Percentiles rank a stretch among this genome's conserved stretches.
phyloP scores from a whole-genome alignment of 495 filamentous ascomycete genomes.

The Xylaria scruposa region DNA sequence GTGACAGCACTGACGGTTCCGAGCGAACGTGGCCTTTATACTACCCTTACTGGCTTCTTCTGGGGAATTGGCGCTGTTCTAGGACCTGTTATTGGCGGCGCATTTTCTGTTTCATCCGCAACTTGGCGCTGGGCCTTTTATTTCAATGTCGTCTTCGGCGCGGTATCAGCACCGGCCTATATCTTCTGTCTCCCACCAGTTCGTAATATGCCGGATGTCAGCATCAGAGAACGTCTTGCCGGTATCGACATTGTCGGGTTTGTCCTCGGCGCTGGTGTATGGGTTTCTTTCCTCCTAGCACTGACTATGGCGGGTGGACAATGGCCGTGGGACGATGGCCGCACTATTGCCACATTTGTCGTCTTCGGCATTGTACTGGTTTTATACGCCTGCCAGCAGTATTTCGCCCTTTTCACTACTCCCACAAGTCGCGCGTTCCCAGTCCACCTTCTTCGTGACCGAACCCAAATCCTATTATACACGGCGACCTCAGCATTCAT shows the following conservation, averaged over 20 bases:
- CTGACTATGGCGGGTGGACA: conserved; percentile 62
- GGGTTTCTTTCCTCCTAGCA: conserved; percentile 55
- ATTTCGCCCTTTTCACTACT: conserved; percentile 58
- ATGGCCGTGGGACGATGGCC: conserved; percentile 59
- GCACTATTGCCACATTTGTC: conserved; percentile 61
- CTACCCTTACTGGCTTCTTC: conserved; percentile 49
- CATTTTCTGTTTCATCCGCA: conserved; percentile 58
- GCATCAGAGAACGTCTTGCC: conserved; percentile 44
- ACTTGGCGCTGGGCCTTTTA: conserved; percentile 73
- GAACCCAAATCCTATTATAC: conserved; percentile 55
- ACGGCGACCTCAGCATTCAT: conserved; percentile 43
- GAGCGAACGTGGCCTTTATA: conserved; percentile 54
- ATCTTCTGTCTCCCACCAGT: conserved; percentile 60
- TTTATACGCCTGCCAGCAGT: conserved; percentile 58
- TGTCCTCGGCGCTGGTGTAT: conserved; percentile 50
- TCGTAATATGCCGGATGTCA: conserved; percentile 51
- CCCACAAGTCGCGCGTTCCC: conserved; percentile 59
- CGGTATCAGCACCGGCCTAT: conserved; percentile 60
- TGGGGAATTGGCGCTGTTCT: conserved; percentile 63
- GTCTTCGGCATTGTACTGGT: conserved; percentile 59
- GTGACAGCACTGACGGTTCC: conserved; percentile 51
- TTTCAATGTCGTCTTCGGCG: conserved; percentile 69
- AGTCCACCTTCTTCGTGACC: conserved; percentile 53
- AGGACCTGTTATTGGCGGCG: conserved; percentile 69
- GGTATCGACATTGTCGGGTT: conserved; percentile 55